These are phyloP conservation scores for Xylaria sp. DNA, from an alignment of 2,329 filamentous ascomycete species.

Conservation along the genomic window DNA sequence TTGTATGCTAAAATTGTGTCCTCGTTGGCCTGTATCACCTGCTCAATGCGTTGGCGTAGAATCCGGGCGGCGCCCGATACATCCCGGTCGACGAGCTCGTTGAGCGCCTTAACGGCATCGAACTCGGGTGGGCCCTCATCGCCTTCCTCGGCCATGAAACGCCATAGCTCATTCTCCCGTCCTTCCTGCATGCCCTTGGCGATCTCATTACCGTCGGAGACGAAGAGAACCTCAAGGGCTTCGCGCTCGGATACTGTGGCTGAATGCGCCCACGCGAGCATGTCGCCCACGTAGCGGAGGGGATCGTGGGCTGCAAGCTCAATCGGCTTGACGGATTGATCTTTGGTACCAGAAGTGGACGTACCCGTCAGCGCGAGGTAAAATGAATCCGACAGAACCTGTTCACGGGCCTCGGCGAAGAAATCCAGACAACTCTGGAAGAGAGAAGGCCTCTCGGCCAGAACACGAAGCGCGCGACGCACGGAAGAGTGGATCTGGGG, in stretches of 20 bases:
- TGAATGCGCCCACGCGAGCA: conserved; percentile 97
- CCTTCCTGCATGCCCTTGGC: conserved; percentile 83
- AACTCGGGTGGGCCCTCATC: conserved; percentile 66
- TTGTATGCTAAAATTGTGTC: conserved; percentile 90
- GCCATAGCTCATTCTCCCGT: conserved; percentile 86
- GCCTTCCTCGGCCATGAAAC: conserved; percentile 68
- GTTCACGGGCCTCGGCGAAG: conserved; percentile 90
- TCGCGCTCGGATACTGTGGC: conserved; percentile 94
- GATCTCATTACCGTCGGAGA: conserved; percentile 89
- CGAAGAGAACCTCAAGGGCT: conserved; percentile 89
- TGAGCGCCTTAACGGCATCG: conserved; percentile 83
- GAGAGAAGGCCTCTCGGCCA: conserved; percentile 87
- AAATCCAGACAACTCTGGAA: conserved; percentile 95
- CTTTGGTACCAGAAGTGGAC: conserved; percentile 65
- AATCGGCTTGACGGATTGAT: conserved; percentile 82
- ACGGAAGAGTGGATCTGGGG: conserved; percentile 90
- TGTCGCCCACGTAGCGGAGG: conserved; percentile 91
- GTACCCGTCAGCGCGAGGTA: conserved; percentile 86
- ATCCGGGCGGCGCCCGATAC: conserved; percentile 82
- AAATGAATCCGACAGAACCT: conserved; percentile 88
- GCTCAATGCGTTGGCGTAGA: conserved; percentile 89
- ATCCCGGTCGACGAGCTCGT: conserved; percentile 87
- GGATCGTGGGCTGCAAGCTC: conserved; percentile 93
- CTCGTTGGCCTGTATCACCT: conserved; percentile 92
- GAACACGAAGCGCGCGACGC: conserved; percentile 81